Percentiles rank a stretch among this genome's conserved stretches.
Conservation (phyloP, 2,329 filamentous ascomycete genomes). For the Hirsutella thompsonii region DNA sequence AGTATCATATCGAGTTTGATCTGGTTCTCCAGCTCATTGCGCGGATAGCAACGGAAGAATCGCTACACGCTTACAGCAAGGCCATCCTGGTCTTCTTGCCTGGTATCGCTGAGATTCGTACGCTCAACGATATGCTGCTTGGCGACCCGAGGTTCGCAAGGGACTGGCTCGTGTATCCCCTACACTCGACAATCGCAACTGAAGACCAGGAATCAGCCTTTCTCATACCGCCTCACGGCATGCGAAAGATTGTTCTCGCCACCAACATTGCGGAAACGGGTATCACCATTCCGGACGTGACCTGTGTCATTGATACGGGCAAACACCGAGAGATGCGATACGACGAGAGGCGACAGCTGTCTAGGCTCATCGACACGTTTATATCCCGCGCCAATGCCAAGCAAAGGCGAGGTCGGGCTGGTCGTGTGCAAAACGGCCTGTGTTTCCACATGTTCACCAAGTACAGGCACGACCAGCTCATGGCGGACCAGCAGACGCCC, state of each 20-base stretch:
- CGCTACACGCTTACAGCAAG: conserved; percentile 63
- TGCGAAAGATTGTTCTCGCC: conserved; percentile 86
- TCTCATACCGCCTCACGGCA: conserved; percentile 65
- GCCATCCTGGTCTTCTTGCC: conserved; percentile 92
- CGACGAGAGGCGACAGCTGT: conserved; percentile 84
- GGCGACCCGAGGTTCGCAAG: conserved; percentile 63
- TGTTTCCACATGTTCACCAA: conserved; percentile 96
- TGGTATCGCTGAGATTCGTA: conserved; percentile 84
- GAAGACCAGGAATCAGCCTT: conserved; percentile 96
- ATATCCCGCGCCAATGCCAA: conserved; percentile 94
- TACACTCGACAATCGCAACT: conserved; percentile 90
- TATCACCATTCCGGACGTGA: conserved; percentile 96
- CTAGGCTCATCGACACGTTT: conserved; percentile 82
- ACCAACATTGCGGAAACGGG: conserved; percentile 98
- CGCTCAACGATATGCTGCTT: conserved; percentile 72
- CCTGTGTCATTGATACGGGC: conserved; percentile 89
- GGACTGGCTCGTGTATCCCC: conserved; percentile 74
- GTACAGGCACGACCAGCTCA: conserved; percentile 69
- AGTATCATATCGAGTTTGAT: conserved; percentile 84
- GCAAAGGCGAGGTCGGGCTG: conserved; percentile 83
- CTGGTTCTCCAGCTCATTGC: conserved; percentile 70
- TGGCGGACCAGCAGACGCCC: conserved; percentile 87
- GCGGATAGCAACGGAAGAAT: conserved; percentile 56
- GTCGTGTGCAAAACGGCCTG: conserved; percentile 85
- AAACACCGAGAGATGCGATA: conserved; percentile 98